Evolutionary conservation across 2,329 filamentous ascomycete species (phyloP).

Genomic region (Elsinoe necatrix): DNA sequence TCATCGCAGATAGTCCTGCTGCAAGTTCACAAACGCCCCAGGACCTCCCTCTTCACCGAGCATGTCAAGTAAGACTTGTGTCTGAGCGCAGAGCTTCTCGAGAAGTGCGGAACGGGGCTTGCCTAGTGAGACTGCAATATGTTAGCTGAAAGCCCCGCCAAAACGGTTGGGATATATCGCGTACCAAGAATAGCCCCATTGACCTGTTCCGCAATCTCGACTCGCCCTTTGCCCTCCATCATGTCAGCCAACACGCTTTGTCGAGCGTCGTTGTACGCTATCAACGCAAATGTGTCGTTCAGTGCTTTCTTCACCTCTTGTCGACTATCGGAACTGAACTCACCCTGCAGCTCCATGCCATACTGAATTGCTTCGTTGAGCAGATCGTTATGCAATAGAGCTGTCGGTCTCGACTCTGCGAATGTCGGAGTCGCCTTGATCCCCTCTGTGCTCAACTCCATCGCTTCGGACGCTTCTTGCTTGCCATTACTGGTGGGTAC

Average conservation of each 20-base stretch:
- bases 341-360: constrained; percentile 65
- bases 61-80: constrained; percentile 74
- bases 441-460: constrained; percentile 26
- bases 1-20: constrained; percentile 4
- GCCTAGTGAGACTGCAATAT: constrained; percentile 65
- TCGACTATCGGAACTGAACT: constrained; percentile 65
- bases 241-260: constrained; percentile 69
- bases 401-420: constrained; percentile 6
- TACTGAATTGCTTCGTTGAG: constrained; percentile 67
- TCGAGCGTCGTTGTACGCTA: constrained; percentile 77
- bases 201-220: constrained; percentile 79
- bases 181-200: constrained; percentile 86
- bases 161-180: constrained; percentile 29
- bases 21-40: constrained; percentile 66
- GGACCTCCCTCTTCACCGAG: constrained; percentile 60
- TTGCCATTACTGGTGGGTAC: not conserved
- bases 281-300: constrained; percentile 75
- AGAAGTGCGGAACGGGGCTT: constrained; percentile 81
- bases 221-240: constrained; percentile 65
- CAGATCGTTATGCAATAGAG: constrained; percentile 40
- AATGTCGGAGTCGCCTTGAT: not conserved
- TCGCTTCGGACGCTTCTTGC: constrained; percentile 24
- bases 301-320: constrained; percentile 65
- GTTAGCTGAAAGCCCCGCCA: constrained; percentile 24
- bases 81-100: constrained; percentile 79